A percentile compares a stretch with the other conserved stretches of the same genome.
Evolutionary conservation across 345 rosid genomes (phyloP).

Genomic region (Cardamine occulta): DNA sequence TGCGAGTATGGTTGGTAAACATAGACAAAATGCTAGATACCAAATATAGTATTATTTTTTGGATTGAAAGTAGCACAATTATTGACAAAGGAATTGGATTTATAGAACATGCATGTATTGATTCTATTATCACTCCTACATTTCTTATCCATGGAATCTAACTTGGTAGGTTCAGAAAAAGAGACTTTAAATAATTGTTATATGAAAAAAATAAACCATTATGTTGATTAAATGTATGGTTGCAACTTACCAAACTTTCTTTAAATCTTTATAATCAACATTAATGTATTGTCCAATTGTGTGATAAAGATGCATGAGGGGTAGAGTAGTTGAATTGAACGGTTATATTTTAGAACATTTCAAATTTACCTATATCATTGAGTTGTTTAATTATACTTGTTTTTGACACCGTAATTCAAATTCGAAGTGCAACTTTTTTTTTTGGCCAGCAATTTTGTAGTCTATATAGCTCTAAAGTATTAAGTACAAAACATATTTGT

Average conservation of each 20-base stretch:
- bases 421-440: not conserved
- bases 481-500: slow-evolving; percentile 8
- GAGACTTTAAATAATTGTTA: slow-evolving; percentile 33
- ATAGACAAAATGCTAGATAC: slow-evolving; percentile 37
- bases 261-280: slow-evolving; percentile 30
- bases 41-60: slow-evolving; percentile 16
- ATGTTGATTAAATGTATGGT: slow-evolving; percentile 41
- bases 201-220: slow-evolving; percentile 13
- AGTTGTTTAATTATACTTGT: not conserved
- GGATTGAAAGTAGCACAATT: slow-evolving; percentile 35
- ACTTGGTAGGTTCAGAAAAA: slow-evolving; percentile 44
- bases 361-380: not conserved
- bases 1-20: slow-evolving; percentile 36
- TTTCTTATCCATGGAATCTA: slow-evolving; percentile 42
- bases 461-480: slow-evolving; percentile 5
- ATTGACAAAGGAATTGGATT: slow-evolving; percentile 34
- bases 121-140: slow-evolving; percentile 25
- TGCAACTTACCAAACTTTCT: slow-evolving; percentile 46
- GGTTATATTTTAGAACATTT: slow-evolving; percentile 24
- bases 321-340: slow-evolving; percentile 23
- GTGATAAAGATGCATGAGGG: slow-evolving; percentile 29
- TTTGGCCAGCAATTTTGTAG: not conserved
- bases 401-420: slow-evolving; percentile 14
- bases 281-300: slow-evolving; percentile 36
- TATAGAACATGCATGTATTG: slow-evolving; percentile 36